Base-by-base conservation (phyloP, 2,329 filamentous ascomycete species). In the Aureobasidium subglaciale region DNA sequence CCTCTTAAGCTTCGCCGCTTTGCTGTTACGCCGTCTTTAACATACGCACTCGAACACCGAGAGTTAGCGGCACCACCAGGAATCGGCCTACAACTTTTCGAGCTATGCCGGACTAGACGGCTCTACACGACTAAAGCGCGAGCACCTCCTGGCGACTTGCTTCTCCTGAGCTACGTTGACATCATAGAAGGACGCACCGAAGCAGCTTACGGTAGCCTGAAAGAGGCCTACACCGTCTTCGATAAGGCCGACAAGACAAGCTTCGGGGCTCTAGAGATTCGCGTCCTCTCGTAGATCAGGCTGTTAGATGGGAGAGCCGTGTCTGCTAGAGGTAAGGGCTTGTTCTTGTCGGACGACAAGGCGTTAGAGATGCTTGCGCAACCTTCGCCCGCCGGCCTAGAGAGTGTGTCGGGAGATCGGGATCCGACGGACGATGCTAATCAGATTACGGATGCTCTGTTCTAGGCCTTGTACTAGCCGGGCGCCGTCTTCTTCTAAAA, bases 401-500 rank as follows among this genome's bases (percentile, higher is more conserved):
- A 62, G 1, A 34, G 18, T 16, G 5, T 48, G 4, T 16, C n/a
- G 16, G 10, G n/a, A 5, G 25, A 11, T 8, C 8, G 16, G 25
- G 41, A 30, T 16, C 5, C n/a, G 8, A 30, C 25, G 4, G 63
- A 63, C 25, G 18, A n/a, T 9, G 18, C 29, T 2, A 63, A 63
- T 2, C 59, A 63, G 20, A 67, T 71, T 11, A 75, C 80, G 46
- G 76, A 81, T 37, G 73, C 78, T 1, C 66, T 82, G 0, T 81
- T 80, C 57, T 77, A 81, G 57, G 72, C 78, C 0, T 64, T 81
- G 2, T 80, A 79, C 59, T 75, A 79, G n/a, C 78, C 78, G 0
- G 78, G 78, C 0, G 74, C 80, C 18, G 68, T 78, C 2, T 82
- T 83, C 63, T 82, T 79, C 59, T 78, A 82, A 55, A 78, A 80